phyloP scores from a whole-genome alignment of 1,139 yeast genomes.

The Candida pseudoviswanathii region DNA sequence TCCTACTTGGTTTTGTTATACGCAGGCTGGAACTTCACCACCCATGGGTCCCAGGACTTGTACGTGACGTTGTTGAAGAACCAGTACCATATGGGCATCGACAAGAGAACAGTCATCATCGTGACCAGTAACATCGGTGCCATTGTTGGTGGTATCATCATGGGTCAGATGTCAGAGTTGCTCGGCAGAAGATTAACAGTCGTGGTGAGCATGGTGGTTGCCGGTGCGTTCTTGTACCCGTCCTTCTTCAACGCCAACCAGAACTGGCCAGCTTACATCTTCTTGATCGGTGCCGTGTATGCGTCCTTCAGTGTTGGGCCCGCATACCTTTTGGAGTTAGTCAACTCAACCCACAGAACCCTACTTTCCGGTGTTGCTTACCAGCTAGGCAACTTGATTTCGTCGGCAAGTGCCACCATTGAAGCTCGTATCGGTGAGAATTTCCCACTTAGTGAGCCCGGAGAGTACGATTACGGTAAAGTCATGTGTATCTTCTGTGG shows the following conservation, averaged over 20 bases:
- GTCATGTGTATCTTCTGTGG: constrained; percentile 45
- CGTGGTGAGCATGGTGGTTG: constrained; percentile 29
- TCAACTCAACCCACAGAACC: constrained; percentile 37
- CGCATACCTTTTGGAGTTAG: constrained; percentile 37
- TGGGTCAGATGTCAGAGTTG: constrained; percentile 48
- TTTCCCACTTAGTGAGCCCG: constrained; percentile 27
- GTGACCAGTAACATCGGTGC: constrained; percentile 54
- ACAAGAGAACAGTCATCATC: constrained; percentile 47
- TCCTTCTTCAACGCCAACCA: constrained; percentile 32
- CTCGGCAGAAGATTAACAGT: constrained; percentile 52
- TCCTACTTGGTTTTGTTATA: constrained; percentile 46
- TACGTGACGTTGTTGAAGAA: constrained; percentile 49
- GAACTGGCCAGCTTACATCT: constrained; percentile 29
- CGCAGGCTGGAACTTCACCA: constrained; percentile 54
- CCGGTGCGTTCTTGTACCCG: constrained; percentile 40
- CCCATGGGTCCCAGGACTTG: constrained; percentile 59
- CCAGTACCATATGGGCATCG: constrained; percentile 36
- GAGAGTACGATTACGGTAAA: constrained; percentile 34
- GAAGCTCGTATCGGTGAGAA: constrained; percentile 35
- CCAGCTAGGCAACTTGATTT: constrained; percentile 42
- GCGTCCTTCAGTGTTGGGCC: constrained; percentile 45
- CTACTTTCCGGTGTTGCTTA: constrained; percentile 41
- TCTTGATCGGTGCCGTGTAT: constrained; percentile 31
- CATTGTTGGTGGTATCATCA: constrained; percentile 48
- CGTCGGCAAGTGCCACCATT: constrained; percentile 40